Percentiles rank a stretch among this genome's conserved stretches.
These are phyloP conservation scores for Coemansia sp. DNA, from an alignment of 192 early-diverging fungal genomes.

Conservation along the genomic window DNA sequence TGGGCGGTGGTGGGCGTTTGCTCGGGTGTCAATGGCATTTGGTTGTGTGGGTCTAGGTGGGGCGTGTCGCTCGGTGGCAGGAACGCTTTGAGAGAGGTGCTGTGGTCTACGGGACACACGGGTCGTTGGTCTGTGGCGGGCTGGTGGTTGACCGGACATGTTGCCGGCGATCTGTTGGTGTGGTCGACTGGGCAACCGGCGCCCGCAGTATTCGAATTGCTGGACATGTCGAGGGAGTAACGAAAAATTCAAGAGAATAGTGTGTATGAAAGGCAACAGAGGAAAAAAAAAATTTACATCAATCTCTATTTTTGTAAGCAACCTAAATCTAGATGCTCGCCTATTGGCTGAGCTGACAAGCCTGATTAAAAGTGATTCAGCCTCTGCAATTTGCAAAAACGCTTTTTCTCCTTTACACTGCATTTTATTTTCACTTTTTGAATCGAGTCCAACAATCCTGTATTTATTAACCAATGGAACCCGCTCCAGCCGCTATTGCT, in stretches of 20 bases:
- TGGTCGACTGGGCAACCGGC: slow-evolving; percentile 5
- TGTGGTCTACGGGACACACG: slow-evolving; percentile 61
- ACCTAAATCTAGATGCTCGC: not conserved
- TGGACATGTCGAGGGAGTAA: not conserved
- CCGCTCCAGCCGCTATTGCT: not conserved
- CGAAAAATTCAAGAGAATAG: not conserved
- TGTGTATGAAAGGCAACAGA: not conserved
- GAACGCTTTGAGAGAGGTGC: slow-evolving; percentile 48
- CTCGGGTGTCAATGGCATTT: slow-evolving; percentile 62
- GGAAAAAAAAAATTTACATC: not conserved
- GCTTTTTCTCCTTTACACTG: not conserved
- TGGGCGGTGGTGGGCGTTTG: slow-evolving; percentile 52
- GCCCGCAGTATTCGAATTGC: slow-evolving; percentile 1
- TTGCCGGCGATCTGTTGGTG: slow-evolving; percentile 1
- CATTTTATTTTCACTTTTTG: not conserved
- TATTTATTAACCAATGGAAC: not conserved
- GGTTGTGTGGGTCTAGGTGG: slow-evolving; percentile 58
- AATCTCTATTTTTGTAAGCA: not conserved
- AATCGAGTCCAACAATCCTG: not conserved
- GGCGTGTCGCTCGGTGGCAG: slow-evolving; percentile 21
- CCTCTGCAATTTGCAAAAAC: not conserved
- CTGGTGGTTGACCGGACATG: slow-evolving; percentile 45
- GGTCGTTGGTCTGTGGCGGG: slow-evolving; percentile 1
- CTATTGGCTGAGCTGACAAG: not conserved
- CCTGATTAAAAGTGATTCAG: not conserved